Percentiles rank a stretch among this genome's conserved stretches.
phyloP scores from a whole-genome alignment of 2,329 filamentous ascomycete species.

The Fusarium sp. region DNA sequence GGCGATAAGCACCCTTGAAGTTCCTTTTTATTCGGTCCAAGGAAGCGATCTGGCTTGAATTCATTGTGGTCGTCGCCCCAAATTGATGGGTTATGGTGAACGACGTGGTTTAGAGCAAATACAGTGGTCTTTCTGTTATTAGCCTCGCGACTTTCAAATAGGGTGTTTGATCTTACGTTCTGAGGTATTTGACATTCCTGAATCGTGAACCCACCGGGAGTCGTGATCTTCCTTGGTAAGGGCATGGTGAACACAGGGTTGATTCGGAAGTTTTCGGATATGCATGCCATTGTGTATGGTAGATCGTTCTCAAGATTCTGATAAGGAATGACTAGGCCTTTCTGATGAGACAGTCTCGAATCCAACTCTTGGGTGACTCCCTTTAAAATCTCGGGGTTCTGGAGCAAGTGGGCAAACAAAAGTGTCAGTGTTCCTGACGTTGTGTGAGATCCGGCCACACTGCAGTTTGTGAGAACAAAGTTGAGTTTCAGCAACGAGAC shows the following conservation, averaged over 20 bases:
- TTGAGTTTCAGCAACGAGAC: rapidly evolving
- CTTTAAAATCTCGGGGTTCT: neutral
- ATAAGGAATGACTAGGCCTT: rapidly evolving
- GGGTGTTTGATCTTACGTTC: neutral
- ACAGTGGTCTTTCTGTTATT: neutral
- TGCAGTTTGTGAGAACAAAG: neutral
- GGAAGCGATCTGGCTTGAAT: neutral
- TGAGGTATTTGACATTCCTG: neutral
- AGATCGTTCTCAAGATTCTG: neutral
- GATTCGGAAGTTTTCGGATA: neutral
- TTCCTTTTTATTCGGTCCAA: neutral
- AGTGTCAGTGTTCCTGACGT: neutral
- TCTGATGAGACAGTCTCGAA: neutral
- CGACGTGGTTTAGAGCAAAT: neutral
- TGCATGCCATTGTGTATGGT: neutral
- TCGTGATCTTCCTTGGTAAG: neutral
- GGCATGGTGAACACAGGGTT: neutral
- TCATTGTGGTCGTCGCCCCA: neutral
- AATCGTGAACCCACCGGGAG: neutral
- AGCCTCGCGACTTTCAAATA: neutral
- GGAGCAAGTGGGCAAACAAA: neutral
- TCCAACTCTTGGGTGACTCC: neutral
- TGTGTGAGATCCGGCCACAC: neutral
- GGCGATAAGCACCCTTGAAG: neutral
- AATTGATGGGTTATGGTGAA: neutral